Base-by-base conservation (phyloP, 108 stramenopile species). In the Pseudonitzschia multistriata region DNA sequence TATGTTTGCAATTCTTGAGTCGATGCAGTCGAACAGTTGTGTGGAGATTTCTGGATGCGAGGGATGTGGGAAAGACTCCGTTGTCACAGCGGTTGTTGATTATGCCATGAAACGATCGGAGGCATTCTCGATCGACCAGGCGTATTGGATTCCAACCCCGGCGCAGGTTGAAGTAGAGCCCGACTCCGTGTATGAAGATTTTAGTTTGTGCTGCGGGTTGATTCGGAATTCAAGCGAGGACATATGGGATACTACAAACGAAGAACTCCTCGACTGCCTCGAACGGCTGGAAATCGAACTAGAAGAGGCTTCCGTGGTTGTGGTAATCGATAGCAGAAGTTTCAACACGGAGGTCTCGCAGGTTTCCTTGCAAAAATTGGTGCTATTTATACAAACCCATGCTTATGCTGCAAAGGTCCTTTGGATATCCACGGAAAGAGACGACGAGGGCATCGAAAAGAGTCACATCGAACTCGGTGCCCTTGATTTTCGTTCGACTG, bases 1-100 rank as follows among this genome's bases (percentile, higher is more conserved):
- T 28, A 83, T 87, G 66, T 84, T 84, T 57, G 40, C 65, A 21
- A 65, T 88, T 28, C 52, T 92, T 42, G 70, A 83, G 40, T 62
- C 72, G 11, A 29, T 88, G 36, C 68, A 79, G 19, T 47, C 42
- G 11, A 42, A 80, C 6, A 74, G 83, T 24, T 57, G 85, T n/a
- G 79, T 92, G 8, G 49, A 79, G 5, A 48, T 87, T 48, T 50
- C 62, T 0, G 90, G 90, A n/a, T 45, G 54, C 27, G 49, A 72
- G 7, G 88, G 86, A 7, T 68, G 71, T 29, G 88, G 90, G 29
- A 72, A 73, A 36, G 67, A 68, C 19, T 62, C 34, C 17, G 39
- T 73, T 13, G 67, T 73, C 2, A 31, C 72, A 3, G 72, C 78
- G 1, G 52, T 42, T 5, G 28, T 53, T 14, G 45, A 65, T 31